phyloP scores from a whole-genome alignment of 2,329 filamentous ascomycete genomes.

The Aureobasidium musti region DNA sequence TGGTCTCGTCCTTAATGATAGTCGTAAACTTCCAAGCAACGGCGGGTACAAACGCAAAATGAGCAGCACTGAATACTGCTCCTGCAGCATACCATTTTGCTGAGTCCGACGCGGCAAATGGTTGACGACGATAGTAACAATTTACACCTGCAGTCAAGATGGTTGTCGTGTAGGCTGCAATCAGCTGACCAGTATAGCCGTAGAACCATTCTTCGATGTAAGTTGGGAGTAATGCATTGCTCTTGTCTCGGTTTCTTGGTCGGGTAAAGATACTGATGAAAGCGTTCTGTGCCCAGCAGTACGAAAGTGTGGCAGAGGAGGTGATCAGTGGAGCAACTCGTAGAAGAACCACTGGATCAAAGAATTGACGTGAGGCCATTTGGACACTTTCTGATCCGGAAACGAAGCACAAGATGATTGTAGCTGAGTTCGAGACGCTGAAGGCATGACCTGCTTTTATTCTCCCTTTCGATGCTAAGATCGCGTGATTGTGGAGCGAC shows the following conservation, averaged over 20 bases:
- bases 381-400: neutral
- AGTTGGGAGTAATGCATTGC: neutral
- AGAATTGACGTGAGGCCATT: conserved; percentile 12
- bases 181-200: conserved; percentile 12
- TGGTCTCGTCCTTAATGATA: conserved; percentile 8
- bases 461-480: neutral
- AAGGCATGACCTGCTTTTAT: neutral
- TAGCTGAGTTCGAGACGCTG: neutral
- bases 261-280: conserved; percentile 18
- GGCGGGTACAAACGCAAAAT: conserved; percentile 16
- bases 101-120: neutral
- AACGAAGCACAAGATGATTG: neutral
- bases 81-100: conserved; percentile 16
- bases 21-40: conserved; percentile 10
- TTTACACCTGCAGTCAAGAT: conserved; percentile 9
- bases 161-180: conserved; percentile 9
- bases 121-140: neutral
- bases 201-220: conserved; percentile 19
- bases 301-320: conserved; percentile 2
- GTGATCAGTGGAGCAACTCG: conserved; percentile 19
- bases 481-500: conserved; percentile 1
- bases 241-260: conserved; percentile 5
- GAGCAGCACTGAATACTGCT: neutral
- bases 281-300: conserved; percentile 22
- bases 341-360: conserved; percentile 9